Percentiles rank a stretch among this genome's conserved stretches.
Evolutionary conservation across 345 rosid genomes (phyloP).

Genomic region (Odontarrhena argentea): DNA sequence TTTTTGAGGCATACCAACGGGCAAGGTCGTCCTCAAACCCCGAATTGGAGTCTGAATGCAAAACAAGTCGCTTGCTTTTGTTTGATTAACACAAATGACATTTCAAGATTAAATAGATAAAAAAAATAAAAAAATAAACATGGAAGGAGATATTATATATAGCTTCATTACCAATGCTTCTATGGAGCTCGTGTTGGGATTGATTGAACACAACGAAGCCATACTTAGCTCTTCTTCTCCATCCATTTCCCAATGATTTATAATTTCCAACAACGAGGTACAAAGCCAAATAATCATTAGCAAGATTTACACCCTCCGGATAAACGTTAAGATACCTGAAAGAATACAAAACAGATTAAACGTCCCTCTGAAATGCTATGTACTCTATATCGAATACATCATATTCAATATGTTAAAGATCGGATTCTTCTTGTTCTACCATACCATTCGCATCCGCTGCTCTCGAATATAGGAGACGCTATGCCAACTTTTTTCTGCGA

Average conservation of each 20-base stretch:
- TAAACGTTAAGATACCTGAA: not conserved
- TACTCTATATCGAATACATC: too few species aligned
- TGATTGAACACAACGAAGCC: not conserved
- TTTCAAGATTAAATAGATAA: too few species aligned
- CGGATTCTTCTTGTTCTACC: too few species aligned
- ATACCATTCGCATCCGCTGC: too few species aligned
- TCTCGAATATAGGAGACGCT: not conserved
- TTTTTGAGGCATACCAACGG: not conserved
- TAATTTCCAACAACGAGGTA: not conserved
- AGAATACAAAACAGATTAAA: not conserved
- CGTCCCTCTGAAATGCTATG: too few species aligned
- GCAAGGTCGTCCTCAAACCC: not conserved
- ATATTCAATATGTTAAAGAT: too few species aligned
- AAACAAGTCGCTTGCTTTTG: not conserved
- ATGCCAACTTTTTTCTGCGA: not conserved
- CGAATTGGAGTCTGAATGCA: not conserved
- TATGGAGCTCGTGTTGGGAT: not conserved
- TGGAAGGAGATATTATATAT: too few species aligned
- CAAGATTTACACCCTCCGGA: not conserved
- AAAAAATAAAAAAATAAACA: too few species aligned
- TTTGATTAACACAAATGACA: too few species aligned
- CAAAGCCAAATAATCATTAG: not conserved
- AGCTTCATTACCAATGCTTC: not conserved
- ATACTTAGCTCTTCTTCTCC: not conserved
- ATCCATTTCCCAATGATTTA: slow-evolving; percentile 2